Conservation (phyloP, 352 stramenopile genomes). For the Globisporangium cylindrosporum region DNA sequence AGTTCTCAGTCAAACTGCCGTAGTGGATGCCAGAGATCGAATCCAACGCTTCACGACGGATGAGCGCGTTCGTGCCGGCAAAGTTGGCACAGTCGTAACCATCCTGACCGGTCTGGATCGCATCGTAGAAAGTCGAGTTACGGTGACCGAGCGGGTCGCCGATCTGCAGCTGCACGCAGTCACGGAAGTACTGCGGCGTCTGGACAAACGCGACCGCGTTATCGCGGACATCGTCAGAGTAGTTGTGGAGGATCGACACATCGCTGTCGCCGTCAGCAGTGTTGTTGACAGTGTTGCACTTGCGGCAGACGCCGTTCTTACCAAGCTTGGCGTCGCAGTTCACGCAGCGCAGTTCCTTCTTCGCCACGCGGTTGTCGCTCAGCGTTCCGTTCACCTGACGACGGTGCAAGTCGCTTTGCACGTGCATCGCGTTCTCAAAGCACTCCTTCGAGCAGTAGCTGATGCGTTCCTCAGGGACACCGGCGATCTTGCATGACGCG, state of each 20-base stretch:
- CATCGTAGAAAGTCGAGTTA: conserved; percentile 84
- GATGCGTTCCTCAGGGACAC: conserved; percentile 81
- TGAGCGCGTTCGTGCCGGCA: conserved; percentile 74
- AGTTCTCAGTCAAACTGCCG: conserved; percentile 81
- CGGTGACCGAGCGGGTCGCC: conserved; percentile 78
- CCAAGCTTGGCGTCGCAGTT: conserved; percentile 71
- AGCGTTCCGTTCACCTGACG: conserved; percentile 81
- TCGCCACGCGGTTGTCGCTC: conserved; percentile 60
- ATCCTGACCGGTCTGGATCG: conserved; percentile 81
- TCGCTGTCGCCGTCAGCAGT: conserved; percentile 58
- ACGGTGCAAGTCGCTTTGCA: conserved; percentile 72
- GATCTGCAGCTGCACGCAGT: conserved; percentile 82
- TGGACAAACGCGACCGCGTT: conserved; percentile 5
- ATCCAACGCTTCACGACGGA: conserved; percentile 81
- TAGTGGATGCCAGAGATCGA: conserved; percentile 86
- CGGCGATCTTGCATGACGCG: conserved; percentile 80
- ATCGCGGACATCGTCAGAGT: conserved; percentile 70
- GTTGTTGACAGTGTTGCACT: conserved; percentile 77
- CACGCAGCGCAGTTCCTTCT: conserved; percentile 74
- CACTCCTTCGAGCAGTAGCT: conserved; percentile 88
- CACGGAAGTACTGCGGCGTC: conserved; percentile 69
- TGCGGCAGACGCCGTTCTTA: conserved; percentile 72
- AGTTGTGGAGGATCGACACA: conserved; percentile 60
- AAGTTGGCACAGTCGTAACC: conserved; percentile 82
- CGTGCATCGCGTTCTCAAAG: conserved; percentile 83